A percentile compares a stretch with the other conserved stretches of the same genome.
Conservation (phyloP, 768 basidiomycete genomes). For the Macrolepiota fuliginosa region DNA sequence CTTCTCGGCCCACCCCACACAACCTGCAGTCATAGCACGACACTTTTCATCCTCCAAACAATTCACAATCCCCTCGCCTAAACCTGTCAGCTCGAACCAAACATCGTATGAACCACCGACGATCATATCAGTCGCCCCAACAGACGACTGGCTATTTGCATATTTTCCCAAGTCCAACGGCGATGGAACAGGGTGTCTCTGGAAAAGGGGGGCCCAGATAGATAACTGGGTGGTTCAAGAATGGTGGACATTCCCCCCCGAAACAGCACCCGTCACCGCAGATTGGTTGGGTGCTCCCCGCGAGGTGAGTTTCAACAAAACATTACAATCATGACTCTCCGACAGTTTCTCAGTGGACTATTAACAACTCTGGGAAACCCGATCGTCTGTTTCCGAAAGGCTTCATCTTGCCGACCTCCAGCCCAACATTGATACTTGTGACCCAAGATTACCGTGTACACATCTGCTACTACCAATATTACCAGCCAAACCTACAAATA, state of each 20-base stretch:
- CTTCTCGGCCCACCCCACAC: conserved; percentile 64
- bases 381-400: conserved; percentile 59
- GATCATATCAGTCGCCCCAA: conserved; percentile 56
- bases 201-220: conserved; percentile 56
- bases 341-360: conserved; percentile 46
- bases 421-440: conserved; percentile 58
- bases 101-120: conserved; percentile 58
- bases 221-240: conserved; percentile 63
- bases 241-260: conserved; percentile 49
- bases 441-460: conserved; percentile 60
- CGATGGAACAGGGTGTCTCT: conserved; percentile 64
- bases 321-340: conserved; percentile 7
- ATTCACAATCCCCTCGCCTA: conserved; percentile 55
- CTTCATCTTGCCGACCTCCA: conserved; percentile 49
- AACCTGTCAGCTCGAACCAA: conserved; percentile 43
- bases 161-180: conserved; percentile 62
- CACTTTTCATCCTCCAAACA: conserved; percentile 71
- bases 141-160: conserved; percentile 67
- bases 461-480: conserved; percentile 52
- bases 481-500: conserved; percentile 39
- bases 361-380: conserved; percentile 39
- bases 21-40: conserved; percentile 57
- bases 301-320: conserved; percentile 42
- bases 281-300: conserved; percentile 60
- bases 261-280: conserved; percentile 58